Percentiles rank a stretch among this genome's conserved stretches.
phyloP scores from a whole-genome alignment of 306 rosid species.

The Betula pendula region DNA sequence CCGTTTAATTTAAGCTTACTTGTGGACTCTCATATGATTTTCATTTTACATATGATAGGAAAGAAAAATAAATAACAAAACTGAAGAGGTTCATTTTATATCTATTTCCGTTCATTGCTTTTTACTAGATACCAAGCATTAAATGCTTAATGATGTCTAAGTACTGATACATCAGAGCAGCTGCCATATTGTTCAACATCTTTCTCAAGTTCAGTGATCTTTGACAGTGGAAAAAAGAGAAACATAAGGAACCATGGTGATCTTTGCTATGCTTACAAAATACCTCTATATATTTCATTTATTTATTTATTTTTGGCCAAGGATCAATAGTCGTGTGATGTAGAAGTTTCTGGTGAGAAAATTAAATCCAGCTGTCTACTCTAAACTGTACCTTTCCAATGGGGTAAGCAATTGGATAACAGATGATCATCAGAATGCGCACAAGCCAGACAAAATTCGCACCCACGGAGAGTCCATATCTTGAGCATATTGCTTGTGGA shows the following conservation, averaged over 20 bases:
- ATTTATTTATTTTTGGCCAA: background rate
- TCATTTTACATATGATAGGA: background rate
- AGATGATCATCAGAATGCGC: constrained; percentile 67
- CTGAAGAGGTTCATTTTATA: background rate
- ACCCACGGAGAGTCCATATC: constrained; percentile 76
- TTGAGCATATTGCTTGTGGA: constrained; percentile 90
- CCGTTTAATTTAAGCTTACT: background rate
- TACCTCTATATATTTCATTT: background rate
- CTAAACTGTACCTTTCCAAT: constrained; percentile 65
- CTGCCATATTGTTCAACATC: background rate
- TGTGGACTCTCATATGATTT: background rate
- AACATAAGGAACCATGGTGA: background rate
- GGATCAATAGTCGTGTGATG: background rate
- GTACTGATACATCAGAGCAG: background rate
- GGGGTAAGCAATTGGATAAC: constrained; percentile 82
- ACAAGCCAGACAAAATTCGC: constrained; percentile 82
- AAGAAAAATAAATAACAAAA: no score
- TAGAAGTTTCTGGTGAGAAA: background rate
- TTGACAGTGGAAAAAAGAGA: background rate
- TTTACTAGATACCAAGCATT: background rate
- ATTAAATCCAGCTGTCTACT: background rate
- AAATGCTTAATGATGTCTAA: background rate
- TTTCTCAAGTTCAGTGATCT: background rate
- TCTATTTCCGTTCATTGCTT: background rate
- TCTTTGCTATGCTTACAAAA: background rate